Evolutionary conservation across 768 basidiomycete species (phyloP), one percentile per base, ranked within the genome.

Genomic region (Phlegmacium glaucopus): DNA sequence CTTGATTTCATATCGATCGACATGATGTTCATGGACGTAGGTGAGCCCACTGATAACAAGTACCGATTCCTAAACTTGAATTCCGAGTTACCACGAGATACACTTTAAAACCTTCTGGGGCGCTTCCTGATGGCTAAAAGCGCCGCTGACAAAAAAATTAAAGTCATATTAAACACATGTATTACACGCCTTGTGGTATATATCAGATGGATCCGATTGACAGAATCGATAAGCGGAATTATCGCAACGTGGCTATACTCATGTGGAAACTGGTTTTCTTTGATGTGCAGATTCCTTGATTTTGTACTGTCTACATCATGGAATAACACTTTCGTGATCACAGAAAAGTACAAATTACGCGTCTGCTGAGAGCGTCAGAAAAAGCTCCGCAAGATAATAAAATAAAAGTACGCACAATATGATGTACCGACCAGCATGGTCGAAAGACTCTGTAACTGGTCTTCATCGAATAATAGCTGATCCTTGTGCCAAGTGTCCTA

Each of bases 401-500:
- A 41, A 27, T 30, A 45, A 36, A 35, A 41, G 40, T 8, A 71
- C 83, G 71, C 61, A 88, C 87, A 90, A 61, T 91, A 91, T 12
- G 88, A 93, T 40, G 90, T 94, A 37, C 92, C 92, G 25, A 90
- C 88, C 30, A 94, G 74, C 82, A 94, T 92, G 32, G 85, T 84
- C 18, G 90, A 89, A 55, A 95, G 77, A 55, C 82, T 87, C 62
- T 90, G 86, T 41, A 94, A 65, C 59, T 94, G 92, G 59, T 94
- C 92, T 66, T 95, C 92, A 58, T 90, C 82, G 63, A 95, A 94
- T 44, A 78, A 75, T 42, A 80, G 75, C 60, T 93, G 89, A 66
- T 95, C 92, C 59, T 87, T 89, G 59, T 90, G 88, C 90, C 90
- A 93, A 29, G 89, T 91, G 61, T 94, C 92, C 84, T 92, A 62